phyloP scores from a whole-genome alignment of 805 yeast genomes.

The Wickerhamiella vanderwaltii region DNA sequence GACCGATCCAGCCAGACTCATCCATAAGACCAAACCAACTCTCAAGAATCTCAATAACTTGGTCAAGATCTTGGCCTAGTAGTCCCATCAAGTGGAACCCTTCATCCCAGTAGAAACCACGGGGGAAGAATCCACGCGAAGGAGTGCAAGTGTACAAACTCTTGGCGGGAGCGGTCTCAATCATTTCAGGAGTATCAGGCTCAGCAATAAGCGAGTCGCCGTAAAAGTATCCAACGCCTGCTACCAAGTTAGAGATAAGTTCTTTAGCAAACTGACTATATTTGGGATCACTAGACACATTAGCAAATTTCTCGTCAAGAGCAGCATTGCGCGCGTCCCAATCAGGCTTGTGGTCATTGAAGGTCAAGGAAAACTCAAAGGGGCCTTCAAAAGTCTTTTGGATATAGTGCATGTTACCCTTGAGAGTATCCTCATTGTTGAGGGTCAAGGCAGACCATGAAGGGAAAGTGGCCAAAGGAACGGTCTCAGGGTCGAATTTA shows the following conservation, averaged over 20 bases:
- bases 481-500: conserved; percentile 24
- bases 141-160: conserved; percentile 70
- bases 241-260: conserved; percentile 67
- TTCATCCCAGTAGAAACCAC: conserved; percentile 98
- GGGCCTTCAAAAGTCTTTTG: conserved; percentile 66
- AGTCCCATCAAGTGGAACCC: conserved; percentile 86
- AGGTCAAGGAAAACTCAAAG: conserved; percentile 64
- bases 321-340: conserved; percentile 28
- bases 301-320: conserved; percentile 29
- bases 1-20: conserved; percentile 90
- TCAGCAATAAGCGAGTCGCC: conserved; percentile 72
- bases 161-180: neutral
- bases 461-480: conserved; percentile 26
- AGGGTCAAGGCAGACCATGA: conserved; percentile 37
- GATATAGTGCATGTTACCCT: conserved; percentile 67
- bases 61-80: conserved; percentile 68
- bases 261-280: conserved; percentile 58
- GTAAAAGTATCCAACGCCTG: conserved; percentile 80
- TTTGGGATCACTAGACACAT: conserved; percentile 38
- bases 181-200: conserved; percentile 40
- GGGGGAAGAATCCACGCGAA: conserved; percentile 84
- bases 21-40: conserved; percentile 86
- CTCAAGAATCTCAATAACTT: conserved; percentile 63
- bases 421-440: conserved; percentile 40
- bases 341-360: conserved; percentile 36